A percentile compares a stretch with the other conserved stretches of the same genome.
Conservation (phyloP, 2,329 filamentous ascomycete genomes). For the Chaetomiaceae sp. region DNA sequence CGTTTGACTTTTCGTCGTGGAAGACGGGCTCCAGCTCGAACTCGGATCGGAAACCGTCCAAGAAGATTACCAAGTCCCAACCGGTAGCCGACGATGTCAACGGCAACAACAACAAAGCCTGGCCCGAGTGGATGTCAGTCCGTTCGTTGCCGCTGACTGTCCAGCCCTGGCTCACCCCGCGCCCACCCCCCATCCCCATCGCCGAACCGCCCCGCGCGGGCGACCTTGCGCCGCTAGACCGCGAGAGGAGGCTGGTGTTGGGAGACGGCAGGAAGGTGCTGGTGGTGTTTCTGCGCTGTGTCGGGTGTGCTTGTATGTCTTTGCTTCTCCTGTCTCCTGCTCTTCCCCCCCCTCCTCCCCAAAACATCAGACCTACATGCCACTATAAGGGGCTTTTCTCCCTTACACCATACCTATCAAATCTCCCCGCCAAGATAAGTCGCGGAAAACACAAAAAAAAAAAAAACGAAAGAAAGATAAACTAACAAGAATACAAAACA, state of each 20-base stretch:
- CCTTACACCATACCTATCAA: no score
- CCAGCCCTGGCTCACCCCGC: constrained; percentile 49
- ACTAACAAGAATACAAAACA: background rate
- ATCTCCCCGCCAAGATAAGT: no score
- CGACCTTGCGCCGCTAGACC: constrained; percentile 44
- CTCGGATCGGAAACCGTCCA: constrained; percentile 6
- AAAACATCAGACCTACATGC: no score
- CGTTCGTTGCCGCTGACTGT: constrained; percentile 48
- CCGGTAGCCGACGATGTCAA: constrained; percentile 25
- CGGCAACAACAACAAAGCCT: constrained; percentile 27
- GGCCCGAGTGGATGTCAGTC: constrained; percentile 46
- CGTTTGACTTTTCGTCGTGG: constrained; percentile 34
- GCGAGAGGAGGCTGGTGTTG: constrained; percentile 40
- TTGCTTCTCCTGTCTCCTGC: background rate
- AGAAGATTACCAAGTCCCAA: constrained; percentile 31
- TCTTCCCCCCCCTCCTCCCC: background rate
- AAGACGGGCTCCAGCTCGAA: background rate
- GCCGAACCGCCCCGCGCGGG: constrained; percentile 43
- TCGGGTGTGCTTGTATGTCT: constrained; percentile 51
- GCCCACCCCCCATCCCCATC: constrained; percentile 46
- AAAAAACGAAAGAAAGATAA: no score
- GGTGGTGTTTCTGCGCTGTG: constrained; percentile 50
- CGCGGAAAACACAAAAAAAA: no score
- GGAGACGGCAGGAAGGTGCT: constrained; percentile 42
- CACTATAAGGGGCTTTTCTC: no score